Base-by-base conservation (phyloP, 495 filamentous ascomycete species). In the Neurospora sp. region DNA sequence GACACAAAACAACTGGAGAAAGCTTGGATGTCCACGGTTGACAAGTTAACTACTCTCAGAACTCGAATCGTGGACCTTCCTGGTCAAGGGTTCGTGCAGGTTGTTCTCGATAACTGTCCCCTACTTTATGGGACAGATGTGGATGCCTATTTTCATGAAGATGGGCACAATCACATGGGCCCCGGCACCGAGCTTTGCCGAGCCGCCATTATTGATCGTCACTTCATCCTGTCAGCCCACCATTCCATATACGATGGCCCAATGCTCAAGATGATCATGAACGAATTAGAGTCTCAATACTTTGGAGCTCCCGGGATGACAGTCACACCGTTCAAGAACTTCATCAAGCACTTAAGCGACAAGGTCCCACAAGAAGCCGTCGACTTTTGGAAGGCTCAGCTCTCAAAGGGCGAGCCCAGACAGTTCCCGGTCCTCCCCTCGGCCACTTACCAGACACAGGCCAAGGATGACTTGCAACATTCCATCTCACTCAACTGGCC, bases 181-280 rank as follows among this genome's bases (percentile, higher is more conserved):
- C 42, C 42, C 6, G 42, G 42, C 6, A 44, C 42, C 42, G 42
- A 46, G 0, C 74, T 84, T 0, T 73, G 77, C 20, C 71, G 76
- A 35, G 80, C 76, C 40, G 72, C 79, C 7, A 73, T 82, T 20
- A 73, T 77, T 20, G 20, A 41, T 11, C 72, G 46, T 20, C 18
- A 40, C 11, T 66, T 83, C 69, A 87, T 90, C 78, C 81, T 89
- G 84, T 88, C 87, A 14, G 82, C 88, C 6, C 89, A 92, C 72
- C 90, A 92, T 74, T 85, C 87, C 1, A 77, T 92, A 4, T 92
- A 90, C 76, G 90, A 92, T 72, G 89, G 89, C 38, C 91, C 88
- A 88, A 87, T 84, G 16, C 79, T 87, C 69, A 79, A 81, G 3
- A 72, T 88, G 12, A 31, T 77, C 4, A 48, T 78, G 11, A 72